Evolutionary conservation across 805 yeast genomes (phyloP).

Genomic region (Starmerella apis): DNA sequence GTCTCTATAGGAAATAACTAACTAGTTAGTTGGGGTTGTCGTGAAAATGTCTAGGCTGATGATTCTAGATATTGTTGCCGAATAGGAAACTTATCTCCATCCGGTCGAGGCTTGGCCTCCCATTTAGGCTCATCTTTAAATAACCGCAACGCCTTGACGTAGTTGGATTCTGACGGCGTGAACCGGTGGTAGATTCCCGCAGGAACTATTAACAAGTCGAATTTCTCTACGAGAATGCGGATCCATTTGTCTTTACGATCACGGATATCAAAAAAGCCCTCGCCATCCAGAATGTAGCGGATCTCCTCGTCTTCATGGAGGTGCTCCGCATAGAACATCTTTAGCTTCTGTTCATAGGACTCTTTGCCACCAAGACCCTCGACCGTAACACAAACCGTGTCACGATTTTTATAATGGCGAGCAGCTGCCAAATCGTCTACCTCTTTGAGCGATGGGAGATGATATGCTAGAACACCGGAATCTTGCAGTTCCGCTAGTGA

Average conservation of each 20-base stretch:
- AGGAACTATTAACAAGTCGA: conserved; percentile 59
- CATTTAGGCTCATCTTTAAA: conserved; percentile 95
- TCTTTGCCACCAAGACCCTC: conserved; percentile 49
- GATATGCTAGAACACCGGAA: conserved; percentile 60
- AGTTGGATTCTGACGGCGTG: conserved; percentile 54
- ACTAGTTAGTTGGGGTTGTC: not conserved
- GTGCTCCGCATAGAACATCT: conserved; percentile 70
- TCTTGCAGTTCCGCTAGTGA: conserved; percentile 40
- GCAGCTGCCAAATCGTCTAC: conserved; percentile 59
- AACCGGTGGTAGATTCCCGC: conserved; percentile 93
- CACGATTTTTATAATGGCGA: conserved; percentile 72
- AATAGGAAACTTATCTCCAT: conserved; percentile 12
- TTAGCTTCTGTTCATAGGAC: conserved; percentile 54
- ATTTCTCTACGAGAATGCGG: conserved; percentile 50
- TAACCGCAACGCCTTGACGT: conserved; percentile 67
- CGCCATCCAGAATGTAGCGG: conserved; percentile 78
- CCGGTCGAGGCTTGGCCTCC: conserved; percentile 34
- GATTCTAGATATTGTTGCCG: conserved; percentile 11
- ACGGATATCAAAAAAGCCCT: conserved; percentile 84
- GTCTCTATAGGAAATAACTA: no score
- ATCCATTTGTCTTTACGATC: conserved; percentile 60
- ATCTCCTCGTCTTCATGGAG: conserved; percentile 96
- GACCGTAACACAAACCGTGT: conserved; percentile 51
- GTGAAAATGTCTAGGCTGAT: not conserved
- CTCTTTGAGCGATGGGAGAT: conserved; percentile 40